Conservation (phyloP, 257 asterid species). For the Forsythia viridissima region DNA sequence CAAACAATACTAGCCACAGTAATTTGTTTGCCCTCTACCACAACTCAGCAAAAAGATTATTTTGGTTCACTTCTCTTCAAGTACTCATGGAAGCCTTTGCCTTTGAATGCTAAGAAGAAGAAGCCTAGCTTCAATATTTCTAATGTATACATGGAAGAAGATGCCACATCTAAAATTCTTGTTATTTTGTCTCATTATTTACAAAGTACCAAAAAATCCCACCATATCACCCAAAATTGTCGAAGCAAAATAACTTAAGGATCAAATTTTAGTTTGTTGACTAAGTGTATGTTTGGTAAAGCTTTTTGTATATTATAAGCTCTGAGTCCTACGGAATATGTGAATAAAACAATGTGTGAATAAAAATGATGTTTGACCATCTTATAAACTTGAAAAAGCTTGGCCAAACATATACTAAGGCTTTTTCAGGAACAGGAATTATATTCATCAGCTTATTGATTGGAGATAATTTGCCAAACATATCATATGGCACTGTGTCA, state of each 20-base stretch:
- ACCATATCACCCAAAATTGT: background rate
- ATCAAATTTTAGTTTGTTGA: background rate
- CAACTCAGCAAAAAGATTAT: background rate
- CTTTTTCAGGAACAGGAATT: background rate
- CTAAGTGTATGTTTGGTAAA: no score
- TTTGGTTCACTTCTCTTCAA: background rate
- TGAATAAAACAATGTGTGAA: no score
- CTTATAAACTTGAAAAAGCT: no score
- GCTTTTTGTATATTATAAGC: no score
- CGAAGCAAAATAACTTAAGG: background rate
- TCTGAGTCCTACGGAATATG: no score
- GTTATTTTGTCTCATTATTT: background rate
- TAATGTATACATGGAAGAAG: background rate
- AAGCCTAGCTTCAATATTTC: background rate
- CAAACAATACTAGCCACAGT: background rate
- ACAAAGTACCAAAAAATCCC: background rate
- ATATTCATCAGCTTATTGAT: constrained; percentile 16
- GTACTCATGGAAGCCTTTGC: background rate
- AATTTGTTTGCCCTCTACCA: background rate
- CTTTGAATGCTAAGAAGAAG: background rate
- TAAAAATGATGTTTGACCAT: no score
- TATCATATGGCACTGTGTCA: background rate
- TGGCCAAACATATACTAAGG: background rate
- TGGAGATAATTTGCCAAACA: constrained; percentile 6
- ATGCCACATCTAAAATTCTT: background rate